phyloP scores from a whole-genome alignment of 495 filamentous ascomycete species.

The Trichocladium antarcticum region DNA sequence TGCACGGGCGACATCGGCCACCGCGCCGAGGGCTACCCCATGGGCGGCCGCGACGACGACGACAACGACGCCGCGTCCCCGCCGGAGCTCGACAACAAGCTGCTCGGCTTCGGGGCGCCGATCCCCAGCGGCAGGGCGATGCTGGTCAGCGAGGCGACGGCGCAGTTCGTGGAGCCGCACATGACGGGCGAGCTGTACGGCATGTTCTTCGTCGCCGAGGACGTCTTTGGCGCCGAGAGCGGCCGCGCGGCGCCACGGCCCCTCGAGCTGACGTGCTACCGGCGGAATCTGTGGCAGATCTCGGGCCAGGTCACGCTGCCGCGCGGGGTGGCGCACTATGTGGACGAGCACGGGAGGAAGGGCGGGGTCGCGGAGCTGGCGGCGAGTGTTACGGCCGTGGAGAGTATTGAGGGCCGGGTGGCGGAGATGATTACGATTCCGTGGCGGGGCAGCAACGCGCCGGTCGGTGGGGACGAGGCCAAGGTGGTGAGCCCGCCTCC shows the following conservation, averaged over 20 bases:
- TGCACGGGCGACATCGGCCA: conserved; percentile 7
- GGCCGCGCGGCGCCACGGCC: conserved; percentile 43
- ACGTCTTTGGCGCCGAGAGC: conserved; percentile 41
- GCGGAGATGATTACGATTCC: conserved; percentile 90
- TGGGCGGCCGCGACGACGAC: conserved; percentile 32
- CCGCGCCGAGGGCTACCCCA: conserved; percentile 33
- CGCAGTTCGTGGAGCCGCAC: conserved; percentile 40
- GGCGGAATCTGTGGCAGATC: conserved; percentile 82
- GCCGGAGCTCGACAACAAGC: conserved; percentile 33
- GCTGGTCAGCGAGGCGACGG: conserved; percentile 32
- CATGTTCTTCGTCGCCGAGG: conserved; percentile 91
- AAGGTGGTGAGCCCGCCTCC: conserved; percentile 42
- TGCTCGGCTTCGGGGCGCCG: conserved; percentile 64
- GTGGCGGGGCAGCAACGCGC: conserved; percentile 69
- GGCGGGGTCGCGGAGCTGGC: conserved; percentile 65
- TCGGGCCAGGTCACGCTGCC: conserved; percentile 71
- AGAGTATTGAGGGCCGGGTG: conserved; percentile 76
- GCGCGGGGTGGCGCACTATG: conserved; percentile 55
- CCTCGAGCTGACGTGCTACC: conserved; percentile 82
- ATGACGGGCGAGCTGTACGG: conserved; percentile 80
- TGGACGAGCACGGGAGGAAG: conserved; percentile 70
- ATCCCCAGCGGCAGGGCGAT: conserved; percentile 48
- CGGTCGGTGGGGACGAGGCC: conserved; percentile 39
- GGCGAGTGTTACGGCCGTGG: conserved; percentile 72
- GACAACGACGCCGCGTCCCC: conserved; percentile 30